Evolutionary conservation across 495 filamentous ascomycete genomes (phyloP), one percentile per base, ranked within the genome.

Genomic region (Aspergillus kassunensis): DNA sequence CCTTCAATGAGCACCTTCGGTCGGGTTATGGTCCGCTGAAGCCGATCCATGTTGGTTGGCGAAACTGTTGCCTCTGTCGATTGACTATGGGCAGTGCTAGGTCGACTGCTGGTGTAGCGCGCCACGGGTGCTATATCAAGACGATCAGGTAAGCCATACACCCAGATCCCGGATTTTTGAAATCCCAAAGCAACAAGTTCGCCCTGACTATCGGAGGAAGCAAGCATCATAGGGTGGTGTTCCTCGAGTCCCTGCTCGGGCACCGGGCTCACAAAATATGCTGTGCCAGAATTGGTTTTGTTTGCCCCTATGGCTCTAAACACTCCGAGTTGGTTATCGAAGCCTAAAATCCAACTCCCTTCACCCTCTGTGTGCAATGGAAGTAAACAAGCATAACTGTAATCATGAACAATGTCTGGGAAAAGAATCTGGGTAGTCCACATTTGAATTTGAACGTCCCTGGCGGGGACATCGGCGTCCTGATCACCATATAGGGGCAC

Each of bases 401-500:
- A 90, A 31, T 86, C 84, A 33, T 80, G 77, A 46, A 83, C 89
- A 16, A 80, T 83, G 49, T 91, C 87, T 0, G 89, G 89, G 43
- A 95, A 95, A 0, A 95, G 71, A 23, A 95, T 91, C 34, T 91
- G 90, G 1, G 89, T 91, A 36, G 89, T 95, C 89, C 89, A 95
- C 60, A 92, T 75, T 6, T 83, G 84, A 60, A 85, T 87, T 33
- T 92, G 78, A 47, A 83, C 75, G 53, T 89, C 85, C 39, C 80
- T 74, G 20, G 69, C 67, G 9, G 81, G 80, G n/a, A 64, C 54
- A 39, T 75, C 72, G 10, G 57, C 61, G 15, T 65, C 70, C 19
- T 70, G 65, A 48, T 77, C 76, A 6, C 72, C 68, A 59, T 89
- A 89, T 60, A 90, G 91, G 9, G 90, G 89, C 6, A 88, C 89